A percentile compares a stretch with the other conserved stretches of the same genome.
phyloP scores from a whole-genome alignment of 1,139 yeast genomes.

The Casaregolazyma lundiana region DNA sequence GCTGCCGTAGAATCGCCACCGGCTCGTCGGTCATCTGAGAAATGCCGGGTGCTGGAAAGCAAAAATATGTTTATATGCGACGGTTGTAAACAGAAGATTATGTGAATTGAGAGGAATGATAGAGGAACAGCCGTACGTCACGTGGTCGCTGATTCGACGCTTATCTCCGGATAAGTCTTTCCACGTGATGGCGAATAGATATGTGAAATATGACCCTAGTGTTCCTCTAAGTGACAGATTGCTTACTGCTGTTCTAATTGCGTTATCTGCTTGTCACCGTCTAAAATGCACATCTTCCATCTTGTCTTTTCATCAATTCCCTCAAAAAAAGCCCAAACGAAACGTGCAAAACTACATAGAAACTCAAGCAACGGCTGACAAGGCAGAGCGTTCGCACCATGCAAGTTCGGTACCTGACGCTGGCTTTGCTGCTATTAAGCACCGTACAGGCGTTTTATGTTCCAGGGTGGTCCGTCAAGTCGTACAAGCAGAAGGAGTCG shows the following conservation, averaged over 20 bases:
- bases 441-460: slow-evolving; percentile 1
- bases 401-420: neutral
- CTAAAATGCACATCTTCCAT: too few relatives aligned
- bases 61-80: neutral
- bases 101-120: neutral
- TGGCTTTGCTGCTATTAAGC: neutral
- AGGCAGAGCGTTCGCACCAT: neutral
- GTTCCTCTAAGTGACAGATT: too few relatives aligned
- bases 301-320: too few relatives aligned
- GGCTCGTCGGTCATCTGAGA: slow-evolving; percentile 1
- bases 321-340: too few relatives aligned
- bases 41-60: neutral
- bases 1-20: slow-evolving; percentile 19
- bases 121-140: neutral
- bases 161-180: too few relatives aligned
- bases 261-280: too few relatives aligned
- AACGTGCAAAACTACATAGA: too few relatives aligned
- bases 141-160: too few relatives aligned
- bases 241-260: too few relatives aligned
- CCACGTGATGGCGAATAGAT: too few relatives aligned
- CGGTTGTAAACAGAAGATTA: neutral
- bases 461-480: slow-evolving; percentile 30
- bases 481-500: slow-evolving; percentile 46
- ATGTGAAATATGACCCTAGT: too few relatives aligned
- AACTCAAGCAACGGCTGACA: too few relatives aligned